Evolutionary conservation across 2,329 filamentous ascomycete genomes (phyloP), one percentile per base, ranked within the genome.

Genomic region (Pseudopyricularia javanii): DNA sequence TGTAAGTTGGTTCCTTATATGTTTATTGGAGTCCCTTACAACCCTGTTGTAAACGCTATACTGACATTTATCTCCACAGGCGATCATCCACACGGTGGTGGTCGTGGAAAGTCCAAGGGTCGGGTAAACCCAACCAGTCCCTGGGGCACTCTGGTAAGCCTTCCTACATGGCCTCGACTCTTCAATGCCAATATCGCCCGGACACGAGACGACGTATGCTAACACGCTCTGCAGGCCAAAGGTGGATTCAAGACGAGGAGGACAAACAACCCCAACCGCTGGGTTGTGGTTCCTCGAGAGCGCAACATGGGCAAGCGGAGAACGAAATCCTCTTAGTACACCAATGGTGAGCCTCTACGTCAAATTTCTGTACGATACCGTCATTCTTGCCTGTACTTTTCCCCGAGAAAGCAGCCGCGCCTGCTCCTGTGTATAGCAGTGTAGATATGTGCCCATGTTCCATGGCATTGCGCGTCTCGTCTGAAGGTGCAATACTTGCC

Each of bases 21-120:
- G n/a, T n/a, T n/a, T n/a, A n/a, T n/a, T n/a, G n/a, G n/a, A n/a
- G n/a, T n/a, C n/a, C n/a, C n/a, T n/a, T n/a, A n/a, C n/a, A n/a
- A n/a, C n/a, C n/a, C n/a, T n/a, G n/a, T n/a, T n/a, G n/a, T n/a
- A n/a, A n/a, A n/a, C n/a, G n/a, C 7, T 6, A 20, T 20, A n/a
- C 37, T 43, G 17, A 43, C 37, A 20, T 43, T 43, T 7, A n/a
- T n/a, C 37, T 11, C 57, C 56, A 47, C 62, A 82, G 87, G 83
- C 62, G 93, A 98, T 65, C 93, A 98, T 78, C 93, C 93, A 64
- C 93, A 98, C 69, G 93, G 93, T 80, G 93, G 93, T 86, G 93
- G 93, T 71, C 83, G 94, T 78, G 93, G 93, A 74, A 98, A 98
- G 74, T 96, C 90, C 54, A 98, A 98, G 88, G 90, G 93, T 82